Evolutionary conservation across 2,329 filamentous ascomycete genomes (phyloP), one percentile per base, ranked within the genome.

Genomic region (Paramyrothecium sp.): DNA sequence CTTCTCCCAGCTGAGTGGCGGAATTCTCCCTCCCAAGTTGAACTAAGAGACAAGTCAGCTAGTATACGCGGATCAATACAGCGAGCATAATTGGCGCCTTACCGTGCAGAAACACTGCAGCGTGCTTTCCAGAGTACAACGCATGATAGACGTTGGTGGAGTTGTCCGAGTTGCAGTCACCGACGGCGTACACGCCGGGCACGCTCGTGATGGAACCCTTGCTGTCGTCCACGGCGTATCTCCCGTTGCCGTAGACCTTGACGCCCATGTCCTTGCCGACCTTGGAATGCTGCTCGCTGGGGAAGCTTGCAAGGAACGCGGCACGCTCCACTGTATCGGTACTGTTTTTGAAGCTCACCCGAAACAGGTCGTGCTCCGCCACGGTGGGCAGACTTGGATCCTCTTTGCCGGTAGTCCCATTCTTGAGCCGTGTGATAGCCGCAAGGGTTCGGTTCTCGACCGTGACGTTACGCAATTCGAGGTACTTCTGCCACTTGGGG

Each of bases 121-220:
- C 74, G 30, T 78, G 69, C 75, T 88, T 88, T 3, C 84, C 85
- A 13, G 73, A 81, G 64, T 75, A 87, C 63, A 88, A 77, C 0
- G 85, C 85, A 60, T 87, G 84, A 0, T 83, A 83, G 1, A 87
- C 79, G 60, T 87, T 88, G 3, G 83, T 86, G 10, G 75, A 73
- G n/a, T 80, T 80, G 54, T 87, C 84, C 33, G 78, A 79, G 68
- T 87, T 88, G 13, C 79, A 80, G 60, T 88, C 85, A 0, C 85
- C 85, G 20, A 87, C 69, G 5, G 81, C 84, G 62, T 81, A 87
- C 1, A 87, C 78, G 1, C 83, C 83, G 0, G 71, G 65, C 3
- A 85, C 63, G 54, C 78, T 87, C 1, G 84, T 86, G 16, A 72
- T 63, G 58, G 82, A 73, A 0, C 78, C 80, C n/a, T 70, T 72